Evolutionary conservation across 1,284 basidiomycete species (phyloP), one percentile per base, ranked within the genome.

Genomic region (Rhodotorula sp.): DNA sequence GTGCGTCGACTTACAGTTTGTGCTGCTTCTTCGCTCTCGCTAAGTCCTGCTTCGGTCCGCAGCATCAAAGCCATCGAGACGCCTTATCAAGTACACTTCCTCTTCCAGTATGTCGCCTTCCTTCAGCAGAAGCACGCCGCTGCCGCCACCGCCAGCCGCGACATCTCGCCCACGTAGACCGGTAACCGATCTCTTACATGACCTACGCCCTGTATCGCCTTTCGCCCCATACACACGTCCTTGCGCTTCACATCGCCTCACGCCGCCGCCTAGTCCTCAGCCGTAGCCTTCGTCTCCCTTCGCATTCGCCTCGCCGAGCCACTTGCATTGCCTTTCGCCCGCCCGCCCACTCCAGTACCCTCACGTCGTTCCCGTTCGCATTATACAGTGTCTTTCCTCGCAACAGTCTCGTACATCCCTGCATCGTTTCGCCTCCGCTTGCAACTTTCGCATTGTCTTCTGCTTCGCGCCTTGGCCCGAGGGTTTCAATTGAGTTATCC

Each of bases 71-170:
- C 92, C 3, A 86, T 96, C 52, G 93, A 96, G 80, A 94, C 91
- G 13, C 89, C 89, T 78, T 91, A 95, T 79, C 93, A 96, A 80
- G 94, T 94, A 26, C 84, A 85, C 74, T 95, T 94, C 79, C 80
- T 96, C 64, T 77, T 88, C 8, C 87, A 89, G 48, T 96, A 89
- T 80, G 86, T 93, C 4, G 85, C 87, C 48, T 87, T 86, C 51
- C 54, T 74, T 0, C 70, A 69, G 30, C 26, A 55, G 16, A 13
- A 44, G 1, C 44, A 59, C 7, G 68, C 70, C 9, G 31, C 15
- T 1, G 10, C 54, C 54, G 46, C 61, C 37, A 16, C 34, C 16
- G 67, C 62, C 15, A 40, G 28, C 28, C 18, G 26, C 28, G 9
- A 28, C 44, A 10, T 24, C 31, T 34, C 4, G 18, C 53, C 22